Conservation (phyloP, 1,284 basidiomycete species). For the Trichosporon inkin region DNA sequence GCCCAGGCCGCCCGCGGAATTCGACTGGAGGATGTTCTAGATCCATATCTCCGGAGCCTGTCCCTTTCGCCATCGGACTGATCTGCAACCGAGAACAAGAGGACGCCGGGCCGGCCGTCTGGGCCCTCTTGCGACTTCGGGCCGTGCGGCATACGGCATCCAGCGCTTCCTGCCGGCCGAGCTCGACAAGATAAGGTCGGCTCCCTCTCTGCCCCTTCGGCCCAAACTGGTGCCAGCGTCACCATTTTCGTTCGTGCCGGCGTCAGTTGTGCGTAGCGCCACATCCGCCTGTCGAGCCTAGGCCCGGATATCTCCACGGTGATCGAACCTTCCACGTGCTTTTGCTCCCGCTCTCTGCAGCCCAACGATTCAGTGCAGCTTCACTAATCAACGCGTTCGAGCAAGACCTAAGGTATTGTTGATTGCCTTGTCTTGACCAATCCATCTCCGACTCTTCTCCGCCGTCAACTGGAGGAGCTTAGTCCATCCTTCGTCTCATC, state of each 20-base stretch:
- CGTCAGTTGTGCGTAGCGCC: neutral
- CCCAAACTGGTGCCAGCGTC: no score
- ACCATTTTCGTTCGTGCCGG: neutral
- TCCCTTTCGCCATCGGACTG: conserved; percentile 2
- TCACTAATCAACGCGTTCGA: neutral
- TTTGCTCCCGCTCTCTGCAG: neutral
- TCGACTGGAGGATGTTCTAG: conserved; percentile 1
- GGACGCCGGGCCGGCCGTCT: neutral
- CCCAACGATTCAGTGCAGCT: neutral
- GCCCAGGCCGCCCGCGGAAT: neutral
- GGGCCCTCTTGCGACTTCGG: neutral
- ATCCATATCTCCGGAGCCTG: conserved; percentile 1
- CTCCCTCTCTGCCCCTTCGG: no score
- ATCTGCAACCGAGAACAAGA: neutral
- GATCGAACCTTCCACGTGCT: neutral
- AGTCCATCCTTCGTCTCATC: conserved; percentile 2
- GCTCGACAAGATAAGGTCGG: no score
- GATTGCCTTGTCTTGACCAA: conserved; percentile 2
- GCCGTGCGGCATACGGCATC: no score
- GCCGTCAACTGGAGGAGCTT: conserved; percentile 1
- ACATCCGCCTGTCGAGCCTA: conserved; percentile 1
- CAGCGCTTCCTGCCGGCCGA: no score
- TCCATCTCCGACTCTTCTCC: conserved; percentile 2
- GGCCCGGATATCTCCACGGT: conserved; percentile 2
- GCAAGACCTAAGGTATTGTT: neutral